A percentile compares a stretch with the other conserved stretches of the same genome.
Conservation (phyloP, 2,329 filamentous ascomycete genomes). For the Plenodomus lindquistii region DNA sequence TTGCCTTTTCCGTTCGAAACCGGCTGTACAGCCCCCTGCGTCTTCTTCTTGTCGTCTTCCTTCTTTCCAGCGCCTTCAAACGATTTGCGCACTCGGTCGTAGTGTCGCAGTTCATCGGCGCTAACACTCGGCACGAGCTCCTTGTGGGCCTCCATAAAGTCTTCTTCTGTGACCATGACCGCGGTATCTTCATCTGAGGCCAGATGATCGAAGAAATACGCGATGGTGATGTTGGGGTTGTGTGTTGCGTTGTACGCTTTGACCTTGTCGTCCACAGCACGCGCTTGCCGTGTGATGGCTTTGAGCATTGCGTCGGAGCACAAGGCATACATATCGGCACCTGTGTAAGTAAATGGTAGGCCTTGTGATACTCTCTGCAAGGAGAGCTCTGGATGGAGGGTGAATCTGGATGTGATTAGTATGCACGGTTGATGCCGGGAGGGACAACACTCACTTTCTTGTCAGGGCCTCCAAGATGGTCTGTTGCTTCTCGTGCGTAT, state of each 20-base stretch:
- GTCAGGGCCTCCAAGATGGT: constrained; percentile 94
- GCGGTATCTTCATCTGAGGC: constrained; percentile 80
- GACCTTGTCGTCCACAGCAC: constrained; percentile 82
- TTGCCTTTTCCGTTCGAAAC: constrained; percentile 25
- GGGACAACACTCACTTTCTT: constrained; percentile 70
- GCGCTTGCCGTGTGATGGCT: constrained; percentile 88
- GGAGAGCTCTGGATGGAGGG: constrained; percentile 77
- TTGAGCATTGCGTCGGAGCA: constrained; percentile 99
- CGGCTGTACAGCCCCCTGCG: neutral
- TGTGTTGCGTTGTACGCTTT: constrained; percentile 63
- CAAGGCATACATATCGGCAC: constrained; percentile 94
- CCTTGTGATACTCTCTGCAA: constrained; percentile 72
- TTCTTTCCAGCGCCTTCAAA: constrained; percentile 72
- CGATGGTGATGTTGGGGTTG: constrained; percentile 68
- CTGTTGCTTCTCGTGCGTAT: constrained; percentile 94
- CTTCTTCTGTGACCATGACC: constrained; percentile 85
- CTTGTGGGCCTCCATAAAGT: constrained; percentile 78
- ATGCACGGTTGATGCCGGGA: neutral
- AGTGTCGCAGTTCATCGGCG: constrained; percentile 87
- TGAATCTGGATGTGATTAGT: constrained; percentile 64
- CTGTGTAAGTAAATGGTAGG: constrained; percentile 94
- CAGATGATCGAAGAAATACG: constrained; percentile 94
- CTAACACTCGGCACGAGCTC: constrained; percentile 95
- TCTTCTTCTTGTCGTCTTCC: constrained; percentile 49
- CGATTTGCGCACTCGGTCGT: constrained; percentile 77